Conservation (phyloP, 1,284 basidiomycete species). For the Cystobasidium slooffiae region DNA sequence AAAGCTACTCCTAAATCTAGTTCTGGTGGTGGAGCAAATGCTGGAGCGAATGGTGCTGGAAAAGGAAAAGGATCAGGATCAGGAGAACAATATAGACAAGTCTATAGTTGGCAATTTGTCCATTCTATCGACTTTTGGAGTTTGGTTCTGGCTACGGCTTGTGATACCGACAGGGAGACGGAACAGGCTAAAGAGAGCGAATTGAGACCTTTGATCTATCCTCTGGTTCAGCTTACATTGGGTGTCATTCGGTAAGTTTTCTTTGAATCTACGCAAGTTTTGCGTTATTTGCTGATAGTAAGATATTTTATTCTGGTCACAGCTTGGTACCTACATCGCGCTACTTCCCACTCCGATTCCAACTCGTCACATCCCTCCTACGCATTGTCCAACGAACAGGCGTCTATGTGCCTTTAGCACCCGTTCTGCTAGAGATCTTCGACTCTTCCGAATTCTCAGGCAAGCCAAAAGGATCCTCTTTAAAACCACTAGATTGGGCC, state of each 20-base stretch:
- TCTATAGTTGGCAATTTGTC: conserved; percentile 98
- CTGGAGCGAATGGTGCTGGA: not conserved
- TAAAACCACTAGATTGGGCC: conserved; percentile 87
- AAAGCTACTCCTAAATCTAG: conserved; percentile 71
- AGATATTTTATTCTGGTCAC: not conserved
- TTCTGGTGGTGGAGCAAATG: not conserved
- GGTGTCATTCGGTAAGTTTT: conserved; percentile 81
- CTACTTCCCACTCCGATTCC: conserved; percentile 79
- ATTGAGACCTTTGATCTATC: conserved; percentile 87
- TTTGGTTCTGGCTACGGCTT: conserved; percentile 80
- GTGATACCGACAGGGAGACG: conserved; percentile 65
- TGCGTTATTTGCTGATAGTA: not conserved
- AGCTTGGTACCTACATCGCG: conserved; percentile 82
- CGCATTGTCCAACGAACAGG: conserved; percentile 76
- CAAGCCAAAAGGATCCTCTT: conserved; percentile 80
- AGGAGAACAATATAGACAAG: conserved; percentile 81
- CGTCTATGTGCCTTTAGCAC: conserved; percentile 85
- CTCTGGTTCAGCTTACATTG: conserved; percentile 89
- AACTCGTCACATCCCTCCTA: conserved; percentile 72
- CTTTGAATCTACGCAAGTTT: not conserved
- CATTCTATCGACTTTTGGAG: conserved; percentile 98
- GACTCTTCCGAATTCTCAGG: conserved; percentile 73
- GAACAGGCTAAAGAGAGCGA: conserved; percentile 70
- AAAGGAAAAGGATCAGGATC: conserved; percentile 13
- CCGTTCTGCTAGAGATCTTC: conserved; percentile 84